A percentile compares a stretch with the other conserved stretches of the same genome.
These are phyloP conservation scores for Silene vulgaris DNA, from an alignment of 179 eudicot genomes.

Conservation along the genomic window DNA sequence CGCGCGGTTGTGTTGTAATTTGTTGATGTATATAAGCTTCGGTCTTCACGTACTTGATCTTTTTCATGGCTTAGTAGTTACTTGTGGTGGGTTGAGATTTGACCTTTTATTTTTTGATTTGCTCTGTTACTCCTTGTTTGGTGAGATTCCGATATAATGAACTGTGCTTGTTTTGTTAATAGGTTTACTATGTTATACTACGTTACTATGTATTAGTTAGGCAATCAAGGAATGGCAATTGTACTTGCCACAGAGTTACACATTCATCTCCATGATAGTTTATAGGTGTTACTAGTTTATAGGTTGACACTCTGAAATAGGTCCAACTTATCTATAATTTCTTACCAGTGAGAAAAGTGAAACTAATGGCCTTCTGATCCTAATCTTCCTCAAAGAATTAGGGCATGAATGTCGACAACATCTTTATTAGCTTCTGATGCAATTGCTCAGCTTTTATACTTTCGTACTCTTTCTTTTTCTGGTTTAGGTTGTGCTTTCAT, in stretches of 20 bases:
- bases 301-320: neutral
- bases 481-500: neutral
- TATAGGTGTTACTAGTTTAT: neutral
- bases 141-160: neutral
- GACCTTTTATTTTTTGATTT: neutral
- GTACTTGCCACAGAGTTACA: neutral
- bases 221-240: neutral
- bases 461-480: neutral
- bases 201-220: neutral
- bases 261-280: neutral
- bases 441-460: neutral
- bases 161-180: neutral
- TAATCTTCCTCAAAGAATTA: neutral
- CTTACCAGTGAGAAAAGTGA: neutral
- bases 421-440: neutral
- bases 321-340: neutral
- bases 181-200: neutral
- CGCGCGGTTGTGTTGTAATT: neutral
- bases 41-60: neutral
- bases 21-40: neutral
- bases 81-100: neutral
- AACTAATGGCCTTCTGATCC: neutral
- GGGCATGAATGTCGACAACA: neutral
- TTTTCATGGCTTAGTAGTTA: neutral
- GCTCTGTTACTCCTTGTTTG: neutral